phyloP scores from a whole-genome alignment of 1,284 basidiomycete species.

The Ceratobasidium theobromae region DNA sequence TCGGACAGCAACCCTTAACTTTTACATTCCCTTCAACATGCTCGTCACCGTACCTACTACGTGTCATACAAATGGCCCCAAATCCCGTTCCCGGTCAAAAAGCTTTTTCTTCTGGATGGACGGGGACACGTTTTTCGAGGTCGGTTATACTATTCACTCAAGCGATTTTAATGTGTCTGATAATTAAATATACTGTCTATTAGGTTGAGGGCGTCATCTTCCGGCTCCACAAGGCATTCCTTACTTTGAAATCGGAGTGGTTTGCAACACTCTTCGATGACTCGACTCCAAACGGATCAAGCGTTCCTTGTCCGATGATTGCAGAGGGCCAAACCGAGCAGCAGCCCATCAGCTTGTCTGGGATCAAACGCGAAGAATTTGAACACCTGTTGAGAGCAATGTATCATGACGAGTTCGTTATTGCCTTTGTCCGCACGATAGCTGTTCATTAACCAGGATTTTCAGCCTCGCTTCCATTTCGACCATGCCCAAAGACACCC shows the following conservation, averaged over 20 bases:
- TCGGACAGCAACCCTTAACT: background rate
- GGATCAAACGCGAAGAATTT: conserved; percentile 27
- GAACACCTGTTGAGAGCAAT: conserved; percentile 24
- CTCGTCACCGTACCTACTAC: conserved; percentile 10
- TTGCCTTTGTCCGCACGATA: background rate
- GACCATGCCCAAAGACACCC: conserved; percentile 20
- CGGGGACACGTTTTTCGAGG: conserved; percentile 31
- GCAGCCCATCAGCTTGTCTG: conserved; percentile 25
- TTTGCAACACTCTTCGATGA: conserved; percentile 24
- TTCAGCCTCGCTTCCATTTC: conserved; percentile 20
- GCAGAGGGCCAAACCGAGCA: conserved; percentile 18
- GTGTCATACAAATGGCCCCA: conserved; percentile 10
- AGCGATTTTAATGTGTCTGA: background rate
- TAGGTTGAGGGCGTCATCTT: conserved; percentile 28
- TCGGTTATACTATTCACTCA: background rate
- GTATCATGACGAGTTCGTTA: conserved; percentile 19
- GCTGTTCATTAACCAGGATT: background rate
- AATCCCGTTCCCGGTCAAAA: conserved; percentile 17
- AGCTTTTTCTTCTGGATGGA: conserved; percentile 31
- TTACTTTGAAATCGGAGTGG: conserved; percentile 26
- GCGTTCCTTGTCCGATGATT: conserved; percentile 5
- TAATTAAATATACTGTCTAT: background rate
- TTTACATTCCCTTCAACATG: background rate
- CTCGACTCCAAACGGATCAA: background rate
- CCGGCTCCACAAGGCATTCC: conserved; percentile 24